Percentiles rank a stretch among this genome's conserved stretches.
These are phyloP conservation scores for Ustilago xerochloae DNA, from an alignment of 1,284 basidiomycete species.

Conservation along the genomic window DNA sequence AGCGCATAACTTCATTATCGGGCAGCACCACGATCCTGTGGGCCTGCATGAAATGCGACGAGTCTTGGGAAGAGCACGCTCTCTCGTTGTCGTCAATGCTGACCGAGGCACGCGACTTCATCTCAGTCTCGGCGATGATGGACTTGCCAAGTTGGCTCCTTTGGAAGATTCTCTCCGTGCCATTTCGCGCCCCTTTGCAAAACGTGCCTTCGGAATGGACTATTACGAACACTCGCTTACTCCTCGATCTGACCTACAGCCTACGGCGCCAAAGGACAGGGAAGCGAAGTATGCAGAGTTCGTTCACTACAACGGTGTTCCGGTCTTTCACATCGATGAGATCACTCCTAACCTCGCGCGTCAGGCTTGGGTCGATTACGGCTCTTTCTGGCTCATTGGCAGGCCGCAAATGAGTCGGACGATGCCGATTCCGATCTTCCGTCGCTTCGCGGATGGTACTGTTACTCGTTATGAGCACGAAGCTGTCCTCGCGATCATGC, in stretches of 20 bases:
- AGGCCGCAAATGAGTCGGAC: not conserved
- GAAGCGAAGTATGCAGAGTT: not conserved
- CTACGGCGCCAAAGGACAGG: too few species aligned
- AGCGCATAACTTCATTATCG: not conserved
- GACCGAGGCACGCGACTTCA: not conserved
- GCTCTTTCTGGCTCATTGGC: conserved; percentile 1
- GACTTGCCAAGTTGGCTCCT: not conserved
- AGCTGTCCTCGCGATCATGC: too few species aligned
- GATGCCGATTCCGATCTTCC: not conserved
- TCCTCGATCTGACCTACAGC: too few species aligned
- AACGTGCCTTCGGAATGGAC: too few species aligned
- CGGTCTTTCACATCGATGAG: not conserved
- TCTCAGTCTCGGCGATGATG: not conserved
- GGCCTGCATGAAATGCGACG: not conserved
- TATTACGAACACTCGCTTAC: too few species aligned
- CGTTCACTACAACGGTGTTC: not conserved
- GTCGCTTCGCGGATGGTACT: too few species aligned
- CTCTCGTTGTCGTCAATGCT: not conserved
- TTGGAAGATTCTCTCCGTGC: too few species aligned
- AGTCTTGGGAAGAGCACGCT: not conserved
- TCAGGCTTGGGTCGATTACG: not conserved
- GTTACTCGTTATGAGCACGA: too few species aligned
- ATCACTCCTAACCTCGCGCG: not conserved
- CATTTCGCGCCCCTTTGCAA: too few species aligned
- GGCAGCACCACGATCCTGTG: not conserved